Base-by-base conservation (phyloP, 495 filamentous ascomycete species). In the Diplogelasinospora grovesii region DNA sequence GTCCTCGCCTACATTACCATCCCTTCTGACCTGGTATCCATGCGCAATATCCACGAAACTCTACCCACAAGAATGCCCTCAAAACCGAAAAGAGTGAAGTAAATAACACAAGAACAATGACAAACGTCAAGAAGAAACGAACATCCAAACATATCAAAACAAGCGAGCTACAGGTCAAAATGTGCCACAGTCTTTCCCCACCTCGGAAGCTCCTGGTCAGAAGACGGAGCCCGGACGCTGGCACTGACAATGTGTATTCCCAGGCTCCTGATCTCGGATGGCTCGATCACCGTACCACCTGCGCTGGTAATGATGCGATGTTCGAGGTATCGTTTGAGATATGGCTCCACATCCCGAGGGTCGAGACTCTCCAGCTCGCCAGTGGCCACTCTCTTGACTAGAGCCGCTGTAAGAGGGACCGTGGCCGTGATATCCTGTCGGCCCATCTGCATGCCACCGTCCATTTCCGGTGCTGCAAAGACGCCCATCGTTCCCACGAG, bases 401-500 rank as follows among this genome's bases (percentile, higher is more conserved):
- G 52, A 9, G 64, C 64, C 6, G 64, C 59, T 3, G 74, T 83
- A 24, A 85, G 53, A 10, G 79, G 77, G 15, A 83, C 61, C 2
- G 72, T 74, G 3, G 74, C 75, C 11, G 69, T 61, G 0, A 76
- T 58, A n/a, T 54, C 35, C 27, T 51, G 27, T 15, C 16, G 50
- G 24, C 26, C 24, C 43, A 39, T 49, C 4, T 18, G 36, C 35
- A 45, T 52, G 26, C 50, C 35, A 26, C 35, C 25, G n/a, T 35
- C 8, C 4, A 8, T 24, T 4, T 48, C 21, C 33, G 41, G 58
- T 3, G 58, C 48, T 8, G 61, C 55, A 44, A 83, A 79, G 7
- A 83, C 61, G 4, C 66, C 66, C 34, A 78, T 65, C 5, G 74
- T 70, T 5, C 77, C 81, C 3, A 81, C 60, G 14, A 75, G 64